Evolutionary conservation across 805 yeast genomes (phyloP), one percentile per base, ranked within the genome.

Genomic region (Naumovozyma dairenensis): DNA sequence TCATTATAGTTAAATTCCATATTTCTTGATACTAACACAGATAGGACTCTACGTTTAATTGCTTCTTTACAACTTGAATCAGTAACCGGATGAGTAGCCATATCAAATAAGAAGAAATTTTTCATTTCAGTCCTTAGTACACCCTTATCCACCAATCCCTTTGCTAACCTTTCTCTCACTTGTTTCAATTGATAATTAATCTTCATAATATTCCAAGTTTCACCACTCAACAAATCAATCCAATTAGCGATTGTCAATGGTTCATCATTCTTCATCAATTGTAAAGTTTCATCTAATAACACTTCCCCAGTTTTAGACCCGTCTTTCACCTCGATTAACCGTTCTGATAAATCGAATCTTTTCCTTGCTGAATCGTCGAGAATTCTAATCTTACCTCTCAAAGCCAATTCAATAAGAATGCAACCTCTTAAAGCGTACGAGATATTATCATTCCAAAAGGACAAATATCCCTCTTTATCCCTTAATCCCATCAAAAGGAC

Each of bases 391-490:
- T 83, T 82, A 38, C 86, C 87, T 46, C 96, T 74, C 50, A 92
- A 74, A 2, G 96, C 95, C 59, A 92, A 69, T 60, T 92, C 98
- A 55, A 92, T 71, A 34, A 92, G 53, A 39, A 92, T 89, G 56
- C 96, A 81, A 9, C 98, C 98, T 49, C 98, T 76, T 39, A 92
- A 69, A 1, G 96, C 95, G 62, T 92, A 92, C 16, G 96, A 85
- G 35, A 92, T 87, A 60, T 85, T 87, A 60, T 92, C 98, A 56
- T 92, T 92, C 98, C 98, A 92, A 62, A 92, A 92, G 19, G 96
- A 85, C 29, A 92, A 67, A 58, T 89, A 86, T 9, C 98, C 98
- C 60, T 92, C 97, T 48, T 82, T 81, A 60, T 92, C 97, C 53
- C 89, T 87, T 44, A 92, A 69, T 4, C 98, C 98, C 65, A 92